Conservation (phyloP, 768 basidiomycete genomes). For the Boletellus emodensis region DNA sequence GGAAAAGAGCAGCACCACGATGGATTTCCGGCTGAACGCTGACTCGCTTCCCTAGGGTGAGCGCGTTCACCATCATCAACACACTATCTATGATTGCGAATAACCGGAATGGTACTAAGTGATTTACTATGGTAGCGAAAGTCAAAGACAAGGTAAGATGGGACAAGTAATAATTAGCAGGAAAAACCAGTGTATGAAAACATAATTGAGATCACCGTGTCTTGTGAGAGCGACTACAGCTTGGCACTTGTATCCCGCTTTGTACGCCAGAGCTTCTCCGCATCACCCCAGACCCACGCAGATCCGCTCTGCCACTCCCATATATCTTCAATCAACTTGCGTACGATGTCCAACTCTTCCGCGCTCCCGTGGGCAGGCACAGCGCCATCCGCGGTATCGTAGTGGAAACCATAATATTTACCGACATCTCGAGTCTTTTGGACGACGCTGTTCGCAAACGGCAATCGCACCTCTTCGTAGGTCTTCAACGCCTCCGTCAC, state of each 20-base stretch:
- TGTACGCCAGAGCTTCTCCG: constrained; percentile 10
- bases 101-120: no score
- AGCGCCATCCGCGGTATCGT: neutral
- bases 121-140: no score
- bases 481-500: constrained; percentile 25
- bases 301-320: constrained; percentile 19
- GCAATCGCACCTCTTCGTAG: constrained; percentile 32
- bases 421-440: constrained; percentile 18
- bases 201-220: no score
- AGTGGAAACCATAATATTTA: constrained; percentile 20
- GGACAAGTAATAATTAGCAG: no score
- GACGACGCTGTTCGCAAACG: constrained; percentile 25
- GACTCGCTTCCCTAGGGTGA: no score
- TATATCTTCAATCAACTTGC: constrained; percentile 11
- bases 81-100: no score
- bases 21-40: no score
- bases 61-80: no score
- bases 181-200: no score
- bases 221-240: neutral
- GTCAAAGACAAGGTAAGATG: no score
- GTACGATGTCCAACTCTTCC: constrained; percentile 7
- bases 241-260: neutral
- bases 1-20: no score
- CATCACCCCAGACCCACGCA: constrained; percentile 6
- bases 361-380: constrained; percentile 1